These are phyloP conservation scores for Raddia distichophylla DNA, from an alignment of 176 grass and related monocot species.

Conservation along the genomic window DNA sequence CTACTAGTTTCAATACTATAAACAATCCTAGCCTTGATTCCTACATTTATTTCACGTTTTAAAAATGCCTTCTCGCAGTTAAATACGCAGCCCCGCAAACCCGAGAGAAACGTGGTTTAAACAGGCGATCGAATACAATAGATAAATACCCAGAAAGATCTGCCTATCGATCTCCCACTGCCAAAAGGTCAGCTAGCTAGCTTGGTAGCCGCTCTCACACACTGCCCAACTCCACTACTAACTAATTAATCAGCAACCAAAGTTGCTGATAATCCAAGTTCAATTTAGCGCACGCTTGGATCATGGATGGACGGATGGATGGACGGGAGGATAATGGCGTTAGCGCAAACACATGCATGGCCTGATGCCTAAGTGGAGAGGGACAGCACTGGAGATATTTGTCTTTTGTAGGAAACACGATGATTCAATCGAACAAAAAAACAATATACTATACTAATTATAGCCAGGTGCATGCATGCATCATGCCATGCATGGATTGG, in stretches of 20 bases:
- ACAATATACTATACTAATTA: too few species aligned
- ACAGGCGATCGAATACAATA: background rate
- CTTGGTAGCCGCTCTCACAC: background rate
- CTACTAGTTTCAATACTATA: background rate
- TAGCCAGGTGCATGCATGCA: too few species aligned
- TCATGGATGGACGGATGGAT: background rate
- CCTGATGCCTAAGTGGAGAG: background rate
- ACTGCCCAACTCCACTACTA: constrained; percentile 12
- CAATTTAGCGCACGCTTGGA: background rate
- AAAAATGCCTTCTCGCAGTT: background rate
- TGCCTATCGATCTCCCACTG: background rate
- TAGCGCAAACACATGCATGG: background rate
- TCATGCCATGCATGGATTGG: too few species aligned
- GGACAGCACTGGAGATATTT: too few species aligned
- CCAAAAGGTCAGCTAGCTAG: background rate
- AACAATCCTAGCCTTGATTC: background rate
- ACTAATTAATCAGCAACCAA: background rate
- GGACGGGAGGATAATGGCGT: background rate
- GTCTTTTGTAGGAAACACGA: too few species aligned
- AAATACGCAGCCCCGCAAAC: background rate
- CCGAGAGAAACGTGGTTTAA: constrained; percentile 30
- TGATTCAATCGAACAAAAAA: too few species aligned
- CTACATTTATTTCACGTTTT: background rate
- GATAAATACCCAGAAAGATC: constrained; percentile 9
- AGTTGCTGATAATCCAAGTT: background rate